Conservation (phyloP, 23 red algal genomes). For the Gracilaria vermiculophylla region DNA sequence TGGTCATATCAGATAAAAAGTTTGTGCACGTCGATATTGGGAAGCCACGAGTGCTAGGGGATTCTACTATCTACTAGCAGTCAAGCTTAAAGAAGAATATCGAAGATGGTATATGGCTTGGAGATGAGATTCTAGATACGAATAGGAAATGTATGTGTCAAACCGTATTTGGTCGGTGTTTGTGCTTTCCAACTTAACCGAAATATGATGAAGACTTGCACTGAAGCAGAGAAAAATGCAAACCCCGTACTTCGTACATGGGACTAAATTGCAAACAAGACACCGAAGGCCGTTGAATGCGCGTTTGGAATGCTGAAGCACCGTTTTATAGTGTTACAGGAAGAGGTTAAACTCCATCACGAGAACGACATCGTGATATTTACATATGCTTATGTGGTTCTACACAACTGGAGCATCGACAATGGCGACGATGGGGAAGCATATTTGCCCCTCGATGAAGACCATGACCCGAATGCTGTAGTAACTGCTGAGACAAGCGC, state of each 20-base stretch:
- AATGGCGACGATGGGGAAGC: too few relatives aligned
- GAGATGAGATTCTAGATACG: neutral
- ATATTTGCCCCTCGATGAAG: too few relatives aligned
- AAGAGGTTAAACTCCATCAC: neutral
- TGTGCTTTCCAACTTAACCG: neutral
- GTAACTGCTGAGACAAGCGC: too few relatives aligned
- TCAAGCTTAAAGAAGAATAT: neutral
- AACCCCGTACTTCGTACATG: neutral
- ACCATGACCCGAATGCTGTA: too few relatives aligned
- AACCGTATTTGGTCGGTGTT: neutral
- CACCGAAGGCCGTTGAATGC: neutral
- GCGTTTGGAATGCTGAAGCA: neutral
- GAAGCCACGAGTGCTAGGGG: neutral
- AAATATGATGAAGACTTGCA: neutral
- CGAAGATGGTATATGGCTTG: neutral
- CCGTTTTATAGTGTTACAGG: neutral
- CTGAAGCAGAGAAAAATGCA: neutral
- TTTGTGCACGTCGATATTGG: neutral
- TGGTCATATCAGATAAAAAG: neutral
- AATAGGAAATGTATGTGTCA: neutral
- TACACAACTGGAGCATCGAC: too few relatives aligned
- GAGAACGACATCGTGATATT: neutral
- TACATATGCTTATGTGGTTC: too few relatives aligned
- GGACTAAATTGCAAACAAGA: neutral
- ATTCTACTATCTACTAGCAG: neutral